A percentile compares a stretch with the other conserved stretches of the same genome.
Conservation (phyloP, 1,284 basidiomycete species). For the Tilletia setariae region DNA sequence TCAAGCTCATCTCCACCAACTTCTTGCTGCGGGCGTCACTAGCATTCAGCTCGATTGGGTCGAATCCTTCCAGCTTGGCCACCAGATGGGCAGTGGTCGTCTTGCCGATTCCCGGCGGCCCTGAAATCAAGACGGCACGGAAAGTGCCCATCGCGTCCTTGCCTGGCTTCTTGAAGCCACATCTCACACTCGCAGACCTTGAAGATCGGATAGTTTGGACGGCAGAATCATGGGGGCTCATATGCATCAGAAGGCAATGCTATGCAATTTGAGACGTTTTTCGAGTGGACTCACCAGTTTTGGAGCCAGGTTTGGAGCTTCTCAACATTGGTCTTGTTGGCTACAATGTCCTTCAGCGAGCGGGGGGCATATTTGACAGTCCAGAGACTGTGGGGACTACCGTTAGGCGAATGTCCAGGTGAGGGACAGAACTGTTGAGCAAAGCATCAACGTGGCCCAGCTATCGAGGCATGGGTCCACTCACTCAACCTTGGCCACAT, state of each 20-base stretch:
- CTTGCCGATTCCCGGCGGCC: constrained; percentile 94
- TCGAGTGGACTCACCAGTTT: constrained; percentile 64
- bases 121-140: constrained; percentile 83
- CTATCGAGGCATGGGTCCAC: background rate
- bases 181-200: constrained; percentile 3
- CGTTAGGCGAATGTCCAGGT: background rate
- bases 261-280: too few species aligned
- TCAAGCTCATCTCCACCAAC: constrained; percentile 72
- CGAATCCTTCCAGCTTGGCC: constrained; percentile 81
- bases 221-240: background rate
- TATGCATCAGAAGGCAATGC: background rate
- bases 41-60: constrained; percentile 90
- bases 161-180: constrained; percentile 81
- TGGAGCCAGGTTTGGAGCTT: constrained; percentile 81
- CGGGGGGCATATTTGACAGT: constrained; percentile 91
- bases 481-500: constrained; percentile 5
- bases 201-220: background rate
- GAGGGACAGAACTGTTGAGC: background rate
- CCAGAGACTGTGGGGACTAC: constrained; percentile 64
- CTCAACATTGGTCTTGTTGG: constrained; percentile 86
- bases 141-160: constrained; percentile 82
- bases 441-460: constrained; percentile 32
- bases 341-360: constrained; percentile 83
- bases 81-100: constrained; percentile 92
- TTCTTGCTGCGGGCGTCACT: constrained; percentile 95